Evolutionary conservation across 106 monocot genomes (phyloP).

Genomic region (Posidonia australis): DNA sequence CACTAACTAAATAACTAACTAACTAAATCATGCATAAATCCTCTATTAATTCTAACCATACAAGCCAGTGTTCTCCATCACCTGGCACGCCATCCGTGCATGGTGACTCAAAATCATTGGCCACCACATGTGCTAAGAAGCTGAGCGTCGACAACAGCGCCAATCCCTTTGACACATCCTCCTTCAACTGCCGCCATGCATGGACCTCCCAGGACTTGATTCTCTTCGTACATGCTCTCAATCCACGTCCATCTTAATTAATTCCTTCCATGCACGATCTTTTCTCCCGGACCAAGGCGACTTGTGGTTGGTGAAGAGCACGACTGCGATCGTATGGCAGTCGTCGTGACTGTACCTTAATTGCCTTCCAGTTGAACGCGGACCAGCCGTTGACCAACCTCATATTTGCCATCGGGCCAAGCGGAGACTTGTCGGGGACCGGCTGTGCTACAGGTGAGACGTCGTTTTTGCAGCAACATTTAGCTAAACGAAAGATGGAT

Average conservation of each 20-base stretch:
- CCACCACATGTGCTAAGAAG: too few species aligned
- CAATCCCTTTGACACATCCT: conserved; percentile 1
- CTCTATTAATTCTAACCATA: too few species aligned
- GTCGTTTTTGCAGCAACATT: conserved; percentile 3
- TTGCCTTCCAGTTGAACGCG: conserved; percentile 14
- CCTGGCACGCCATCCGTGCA: too few species aligned
- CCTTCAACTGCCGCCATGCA: conserved; percentile 8
- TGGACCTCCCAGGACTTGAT: conserved; percentile 15
- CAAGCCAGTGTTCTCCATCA: too few species aligned
- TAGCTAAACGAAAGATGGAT: background rate
- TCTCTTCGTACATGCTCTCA: conserved; percentile 5
- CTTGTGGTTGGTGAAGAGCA: background rate
- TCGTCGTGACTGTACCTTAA: background rate
- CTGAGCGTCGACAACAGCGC: too few species aligned
- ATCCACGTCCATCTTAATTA: background rate
- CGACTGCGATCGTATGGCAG: conserved; percentile 4
- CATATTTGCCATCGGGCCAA: conserved; percentile 17
- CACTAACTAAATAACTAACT: too few species aligned
- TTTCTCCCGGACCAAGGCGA: conserved; percentile 14
- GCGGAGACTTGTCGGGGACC: too few species aligned
- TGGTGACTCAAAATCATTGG: too few species aligned
- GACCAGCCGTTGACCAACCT: conserved; percentile 6
- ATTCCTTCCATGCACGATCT: conserved; percentile 3
- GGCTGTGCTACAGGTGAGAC: background rate
- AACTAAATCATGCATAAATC: too few species aligned